Conservation (phyloP, 2,329 filamentous ascomycete genomes). For the Clonostachys rhizophaga region DNA sequence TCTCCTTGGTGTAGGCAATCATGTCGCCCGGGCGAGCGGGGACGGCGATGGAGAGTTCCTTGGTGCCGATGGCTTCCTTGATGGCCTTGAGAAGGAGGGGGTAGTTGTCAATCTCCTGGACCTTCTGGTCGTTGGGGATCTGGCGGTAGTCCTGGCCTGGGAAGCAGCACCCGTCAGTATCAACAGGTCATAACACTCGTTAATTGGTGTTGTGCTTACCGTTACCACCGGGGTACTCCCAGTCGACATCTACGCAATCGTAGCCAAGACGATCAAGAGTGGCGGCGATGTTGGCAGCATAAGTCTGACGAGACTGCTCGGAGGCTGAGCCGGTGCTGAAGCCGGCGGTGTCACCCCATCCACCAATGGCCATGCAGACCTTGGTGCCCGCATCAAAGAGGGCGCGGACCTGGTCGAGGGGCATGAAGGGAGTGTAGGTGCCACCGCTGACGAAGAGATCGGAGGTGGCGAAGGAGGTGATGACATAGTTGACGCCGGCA, state of each 20-base stretch:
- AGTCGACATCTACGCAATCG: conserved; percentile 66
- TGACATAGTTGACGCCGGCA: conserved; percentile 45
- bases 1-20: conserved; percentile 58
- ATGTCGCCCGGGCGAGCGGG: conserved; percentile 60
- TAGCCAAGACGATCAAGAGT: conserved; percentile 50
- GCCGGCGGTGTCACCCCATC: conserved; percentile 58
- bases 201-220: conserved; percentile 16
- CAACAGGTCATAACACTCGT: not conserved
- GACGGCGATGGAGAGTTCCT: conserved; percentile 62
- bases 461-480: conserved; percentile 49
- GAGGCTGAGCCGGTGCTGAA: conserved; percentile 46
- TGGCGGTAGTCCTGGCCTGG: conserved; percentile 58
- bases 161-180: not conserved
- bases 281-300: conserved; percentile 51
- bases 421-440: conserved; percentile 47
- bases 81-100: conserved; percentile 56
- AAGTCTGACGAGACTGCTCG: conserved; percentile 38
- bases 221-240: conserved; percentile 61
- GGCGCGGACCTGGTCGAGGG: conserved; percentile 41
- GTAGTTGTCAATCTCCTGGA: conserved; percentile 56
- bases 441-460: conserved; percentile 36
- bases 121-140: conserved; percentile 53
- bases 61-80: conserved; percentile 52
- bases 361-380: conserved; percentile 60
- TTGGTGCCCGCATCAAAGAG: conserved; percentile 49